phyloP scores from a whole-genome alignment of 1,139 yeast genomes.

The Arxiozyma heterogenica region DNA sequence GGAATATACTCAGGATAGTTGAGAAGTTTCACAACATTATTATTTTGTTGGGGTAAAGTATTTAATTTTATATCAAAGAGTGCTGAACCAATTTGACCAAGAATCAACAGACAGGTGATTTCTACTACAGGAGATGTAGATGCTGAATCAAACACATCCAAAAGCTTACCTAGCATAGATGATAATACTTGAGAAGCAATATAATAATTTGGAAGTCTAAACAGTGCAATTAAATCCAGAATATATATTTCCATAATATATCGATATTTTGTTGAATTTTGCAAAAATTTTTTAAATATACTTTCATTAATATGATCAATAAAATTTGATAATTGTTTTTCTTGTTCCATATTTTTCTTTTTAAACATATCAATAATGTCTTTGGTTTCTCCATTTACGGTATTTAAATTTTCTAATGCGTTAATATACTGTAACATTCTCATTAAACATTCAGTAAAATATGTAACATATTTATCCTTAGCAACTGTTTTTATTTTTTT shows the following conservation, averaged over 20 bases:
- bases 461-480: constrained; percentile 15
- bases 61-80: constrained; percentile 32
- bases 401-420: constrained; percentile 9
- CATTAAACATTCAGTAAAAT: constrained; percentile 24
- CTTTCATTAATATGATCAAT: constrained; percentile 35
- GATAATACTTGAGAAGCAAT: constrained; percentile 43
- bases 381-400: constrained; percentile 2
- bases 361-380: constrained; percentile 1
- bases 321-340: constrained; percentile 9
- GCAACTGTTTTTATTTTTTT: constrained; percentile 19
- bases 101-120: constrained; percentile 43
- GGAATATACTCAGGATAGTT: constrained; percentile 21
- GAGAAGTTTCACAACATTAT: constrained; percentile 19
- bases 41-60: constrained; percentile 11
- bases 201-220: constrained; percentile 53
- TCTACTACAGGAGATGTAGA: constrained; percentile 36
- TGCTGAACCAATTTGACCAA: constrained; percentile 48
- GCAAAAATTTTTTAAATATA: constrained; percentile 35
- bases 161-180: constrained; percentile 37
- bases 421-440: constrained; percentile 21
- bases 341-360: constrained; percentile 7
- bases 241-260: constrained; percentile 42
- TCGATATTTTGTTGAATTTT: constrained; percentile 35
- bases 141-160: constrained; percentile 31
- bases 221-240: constrained; percentile 45